A percentile compares a stretch with the other conserved stretches of the same genome.
phyloP scores from a whole-genome alignment of 169 alveolate genomes.

The Theileria orientalis region DNA sequence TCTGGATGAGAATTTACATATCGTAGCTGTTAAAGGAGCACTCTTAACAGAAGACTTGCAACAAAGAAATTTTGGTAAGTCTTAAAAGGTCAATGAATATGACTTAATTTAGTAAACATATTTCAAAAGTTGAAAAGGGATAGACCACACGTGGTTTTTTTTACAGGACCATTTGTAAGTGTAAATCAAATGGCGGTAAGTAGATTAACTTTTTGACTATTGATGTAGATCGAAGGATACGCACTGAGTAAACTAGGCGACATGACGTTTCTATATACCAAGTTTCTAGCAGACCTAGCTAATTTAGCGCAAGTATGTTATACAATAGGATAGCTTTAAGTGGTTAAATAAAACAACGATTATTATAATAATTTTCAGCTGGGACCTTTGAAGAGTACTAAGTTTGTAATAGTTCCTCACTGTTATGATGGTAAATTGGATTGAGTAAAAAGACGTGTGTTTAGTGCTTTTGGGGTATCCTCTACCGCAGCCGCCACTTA shows the following conservation, averaged over 20 bases:
- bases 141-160: constrained; percentile 57
- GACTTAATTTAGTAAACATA: constrained; percentile 25
- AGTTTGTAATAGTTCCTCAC: constrained; percentile 61
- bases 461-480: constrained; percentile 56
- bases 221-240: constrained; percentile 41
- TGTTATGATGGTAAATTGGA: constrained; percentile 48
- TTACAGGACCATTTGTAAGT: constrained; percentile 65
- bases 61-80: constrained; percentile 44
- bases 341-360: neutral
- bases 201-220: neutral
- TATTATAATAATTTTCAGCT: neutral
- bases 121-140: constrained; percentile 56
- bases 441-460: neutral
- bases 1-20: constrained; percentile 50
- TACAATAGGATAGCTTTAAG: neutral
- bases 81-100: neutral
- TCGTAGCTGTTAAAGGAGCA: constrained; percentile 44
- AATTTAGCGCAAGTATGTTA: constrained; percentile 23
- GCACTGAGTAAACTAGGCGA: constrained; percentile 52
- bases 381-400: constrained; percentile 27
- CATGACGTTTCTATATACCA: constrained; percentile 38
- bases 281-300: constrained; percentile 44
- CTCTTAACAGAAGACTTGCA: constrained; percentile 52
- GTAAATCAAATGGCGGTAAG: constrained; percentile 57
- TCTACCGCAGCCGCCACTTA: constrained; percentile 67